Evolutionary conservation across 441 rosid genomes (phyloP).

Genomic region (Rhodomyrtus psidioides): DNA sequence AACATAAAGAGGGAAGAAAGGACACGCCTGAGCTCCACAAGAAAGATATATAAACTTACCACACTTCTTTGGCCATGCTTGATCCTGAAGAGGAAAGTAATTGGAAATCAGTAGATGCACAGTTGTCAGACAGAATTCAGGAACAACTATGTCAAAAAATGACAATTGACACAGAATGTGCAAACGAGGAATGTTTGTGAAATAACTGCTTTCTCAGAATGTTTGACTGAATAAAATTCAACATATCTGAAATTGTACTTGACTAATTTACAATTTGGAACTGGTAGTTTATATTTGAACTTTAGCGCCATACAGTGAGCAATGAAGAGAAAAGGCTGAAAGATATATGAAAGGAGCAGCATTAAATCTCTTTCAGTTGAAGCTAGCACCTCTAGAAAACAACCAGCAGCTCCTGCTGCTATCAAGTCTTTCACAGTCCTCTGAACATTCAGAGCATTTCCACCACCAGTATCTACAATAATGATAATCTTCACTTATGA

Average conservation of each 20-base stretch:
- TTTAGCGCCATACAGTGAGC: not conserved
- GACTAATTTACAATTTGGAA: not conserved
- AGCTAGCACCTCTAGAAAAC: slow-evolving; percentile 42
- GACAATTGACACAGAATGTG: not conserved
- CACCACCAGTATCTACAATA: slow-evolving; percentile 38
- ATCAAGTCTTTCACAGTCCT: slow-evolving; percentile 46
- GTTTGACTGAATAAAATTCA: not conserved
- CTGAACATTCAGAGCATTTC: slow-evolving; percentile 47
- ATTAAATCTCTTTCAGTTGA: not conserved
- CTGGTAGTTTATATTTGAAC: not conserved
- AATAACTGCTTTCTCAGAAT: not conserved
- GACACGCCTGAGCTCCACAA: not conserved
- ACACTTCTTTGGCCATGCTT: slow-evolving; percentile 53
- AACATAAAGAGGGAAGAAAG: not conserved
- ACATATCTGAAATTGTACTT: not conserved
- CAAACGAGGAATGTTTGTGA: fast-evolving
- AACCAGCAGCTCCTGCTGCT: slow-evolving; percentile 50
- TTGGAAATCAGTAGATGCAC: not conserved
- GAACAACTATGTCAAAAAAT: not conserved
- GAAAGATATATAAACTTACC: slow-evolving; percentile 13
- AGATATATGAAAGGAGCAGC: not conserved
- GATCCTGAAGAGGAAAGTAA: slow-evolving; percentile 26
- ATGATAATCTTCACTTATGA: not conserved
- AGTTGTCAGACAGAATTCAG: not conserved
- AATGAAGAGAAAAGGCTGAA: not conserved